These are phyloP conservation scores for Colletotrichum neosansevieriae DNA, from an alignment of 2,329 filamentous ascomycete genomes.

Conservation along the genomic window DNA sequence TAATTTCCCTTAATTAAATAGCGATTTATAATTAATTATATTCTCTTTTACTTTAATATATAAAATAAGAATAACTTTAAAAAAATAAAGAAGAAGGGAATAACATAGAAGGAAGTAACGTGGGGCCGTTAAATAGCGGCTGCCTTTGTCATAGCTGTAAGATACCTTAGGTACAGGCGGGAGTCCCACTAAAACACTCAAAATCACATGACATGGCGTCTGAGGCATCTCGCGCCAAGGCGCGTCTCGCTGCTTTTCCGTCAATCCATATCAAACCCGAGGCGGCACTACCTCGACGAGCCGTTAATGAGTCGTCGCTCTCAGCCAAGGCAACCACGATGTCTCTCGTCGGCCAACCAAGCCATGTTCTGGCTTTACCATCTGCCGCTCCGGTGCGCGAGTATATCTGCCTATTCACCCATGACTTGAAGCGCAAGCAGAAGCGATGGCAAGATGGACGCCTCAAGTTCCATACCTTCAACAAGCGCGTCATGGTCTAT, in stretches of 20 bases:
- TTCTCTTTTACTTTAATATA: no score
- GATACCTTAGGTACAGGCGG: no score
- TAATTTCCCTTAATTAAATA: no score
- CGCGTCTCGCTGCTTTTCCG: constrained; percentile 1
- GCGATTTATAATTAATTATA: no score
- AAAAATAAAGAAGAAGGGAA: no score
- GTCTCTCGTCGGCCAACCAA: constrained; percentile 9
- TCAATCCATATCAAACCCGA: background rate
- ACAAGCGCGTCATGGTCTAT: constrained; percentile 90
- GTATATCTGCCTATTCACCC: constrained; percentile 87
- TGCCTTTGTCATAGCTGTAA: no score
- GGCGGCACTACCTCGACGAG: background rate
- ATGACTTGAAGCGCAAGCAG: constrained; percentile 86
- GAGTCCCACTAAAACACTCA: background rate
- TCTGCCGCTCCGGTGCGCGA: constrained; percentile 83
- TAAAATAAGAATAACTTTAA: no score
- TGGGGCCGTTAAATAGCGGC: no score
- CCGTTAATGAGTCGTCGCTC: background rate
- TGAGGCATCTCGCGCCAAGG: background rate
- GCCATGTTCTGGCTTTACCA: constrained; percentile 49
- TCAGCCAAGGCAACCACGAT: constrained; percentile 12
- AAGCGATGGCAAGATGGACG: constrained; percentile 96
- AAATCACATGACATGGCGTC: constrained; percentile 17
- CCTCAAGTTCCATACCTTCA: constrained; percentile 90
- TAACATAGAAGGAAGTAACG: no score